Percentiles rank a stretch among this genome's conserved stretches.
phyloP scores from a whole-genome alignment of 306 rosid species.

The Cucurbita maxima region DNA sequence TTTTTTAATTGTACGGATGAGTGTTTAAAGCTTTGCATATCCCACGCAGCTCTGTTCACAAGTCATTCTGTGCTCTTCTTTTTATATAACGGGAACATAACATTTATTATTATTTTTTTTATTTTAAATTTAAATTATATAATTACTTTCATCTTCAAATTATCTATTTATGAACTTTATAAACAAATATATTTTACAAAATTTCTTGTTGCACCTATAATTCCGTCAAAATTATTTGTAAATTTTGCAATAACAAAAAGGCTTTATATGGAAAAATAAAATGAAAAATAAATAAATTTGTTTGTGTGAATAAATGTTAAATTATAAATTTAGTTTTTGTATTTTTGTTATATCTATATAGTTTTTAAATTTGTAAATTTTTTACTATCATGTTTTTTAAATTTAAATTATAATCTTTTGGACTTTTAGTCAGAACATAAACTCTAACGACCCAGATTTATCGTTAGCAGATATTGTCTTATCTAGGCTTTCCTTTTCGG shows the following conservation, averaged over 20 bases:
- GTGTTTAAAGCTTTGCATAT: not conserved
- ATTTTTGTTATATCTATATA: no score
- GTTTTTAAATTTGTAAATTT: no score
- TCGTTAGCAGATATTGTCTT: no score
- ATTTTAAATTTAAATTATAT: not conserved
- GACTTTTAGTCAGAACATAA: no score
- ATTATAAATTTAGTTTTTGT: no score
- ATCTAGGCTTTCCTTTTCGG: no score
- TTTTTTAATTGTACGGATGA: not conserved
- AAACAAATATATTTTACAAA: not conserved
- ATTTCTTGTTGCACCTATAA: not conserved
- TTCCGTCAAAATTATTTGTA: not conserved
- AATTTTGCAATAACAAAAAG: not conserved
- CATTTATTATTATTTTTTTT: not conserved
- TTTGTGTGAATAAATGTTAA: not conserved
- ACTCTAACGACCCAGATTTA: no score
- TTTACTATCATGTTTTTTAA: no score
- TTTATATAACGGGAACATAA: constrained; percentile 17
- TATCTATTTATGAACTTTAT: no score
- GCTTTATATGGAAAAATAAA: not conserved
- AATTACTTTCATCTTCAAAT: not conserved
- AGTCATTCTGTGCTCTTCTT: constrained; percentile 13
- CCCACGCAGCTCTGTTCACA: not conserved
- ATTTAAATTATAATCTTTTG: no score
- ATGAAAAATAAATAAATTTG: not conserved